A percentile compares a stretch with the other conserved stretches of the same genome.
These are phyloP conservation scores for Penicillium sp. DNA, from an alignment of 2,329 filamentous ascomycete species.

Conservation along the genomic window DNA sequence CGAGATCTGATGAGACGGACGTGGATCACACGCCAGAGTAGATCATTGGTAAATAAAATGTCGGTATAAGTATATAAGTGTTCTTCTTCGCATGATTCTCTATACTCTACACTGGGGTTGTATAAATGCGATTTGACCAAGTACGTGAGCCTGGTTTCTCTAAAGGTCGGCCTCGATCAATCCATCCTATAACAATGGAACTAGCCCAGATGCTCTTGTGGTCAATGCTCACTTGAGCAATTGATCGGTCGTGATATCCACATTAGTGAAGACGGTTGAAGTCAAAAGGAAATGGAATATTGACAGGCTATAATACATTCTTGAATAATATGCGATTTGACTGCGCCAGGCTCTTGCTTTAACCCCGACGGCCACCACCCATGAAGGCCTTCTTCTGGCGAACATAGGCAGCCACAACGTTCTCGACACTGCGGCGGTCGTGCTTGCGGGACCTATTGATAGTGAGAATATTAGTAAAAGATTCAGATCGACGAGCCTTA, in stretches of 20 bases:
- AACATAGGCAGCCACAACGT: slow-evolving; percentile 68
- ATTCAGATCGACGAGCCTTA: background rate
- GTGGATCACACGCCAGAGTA: background rate
- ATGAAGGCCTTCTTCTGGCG: slow-evolving; percentile 51
- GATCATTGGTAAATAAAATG: slow-evolving; percentile 1
- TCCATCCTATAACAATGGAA: no score
- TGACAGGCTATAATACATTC: slow-evolving; percentile 32
- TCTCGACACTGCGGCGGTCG: slow-evolving; percentile 81
- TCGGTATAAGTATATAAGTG: background rate
- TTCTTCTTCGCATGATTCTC: background rate
- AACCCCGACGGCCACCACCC: slow-evolving; percentile 27
- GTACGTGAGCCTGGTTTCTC: no score
- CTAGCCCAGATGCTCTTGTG: background rate
- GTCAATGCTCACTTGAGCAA: background rate
- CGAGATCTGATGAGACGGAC: background rate
- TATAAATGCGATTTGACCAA: no score
- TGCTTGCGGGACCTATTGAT: slow-evolving; percentile 66
- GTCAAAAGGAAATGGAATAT: slow-evolving; percentile 15
- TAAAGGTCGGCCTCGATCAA: no score
- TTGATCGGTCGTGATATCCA: background rate
- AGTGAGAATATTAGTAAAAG: slow-evolving; percentile 9
- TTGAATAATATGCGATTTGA: slow-evolving; percentile 23
- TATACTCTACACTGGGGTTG: no score
- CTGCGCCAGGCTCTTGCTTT: slow-evolving; percentile 2
- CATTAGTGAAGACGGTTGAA: background rate